phyloP scores from a whole-genome alignment of 148 eudicot genomes.

The Chenopodium berlandieri region DNA sequence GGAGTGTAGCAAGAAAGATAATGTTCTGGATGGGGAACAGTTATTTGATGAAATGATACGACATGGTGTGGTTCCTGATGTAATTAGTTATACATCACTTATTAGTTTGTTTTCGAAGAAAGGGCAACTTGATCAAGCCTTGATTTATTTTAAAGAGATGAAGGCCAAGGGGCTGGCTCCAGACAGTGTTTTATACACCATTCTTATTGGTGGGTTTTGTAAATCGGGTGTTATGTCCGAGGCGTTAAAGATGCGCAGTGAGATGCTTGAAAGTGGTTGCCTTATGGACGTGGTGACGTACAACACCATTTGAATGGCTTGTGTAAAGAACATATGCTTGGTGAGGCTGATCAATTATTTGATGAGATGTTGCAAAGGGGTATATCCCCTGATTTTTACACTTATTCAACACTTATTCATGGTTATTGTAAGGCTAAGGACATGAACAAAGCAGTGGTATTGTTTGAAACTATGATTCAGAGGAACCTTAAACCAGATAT shows the following conservation, averaged over 20 bases:
- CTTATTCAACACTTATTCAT: slow-evolving; percentile 63
- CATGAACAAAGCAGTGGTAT: slow-evolving; percentile 45
- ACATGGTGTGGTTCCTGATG: slow-evolving; percentile 52
- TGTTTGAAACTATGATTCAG: slow-evolving; percentile 61
- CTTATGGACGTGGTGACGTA: slow-evolving; percentile 75
- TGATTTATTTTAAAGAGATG: slow-evolving; percentile 51
- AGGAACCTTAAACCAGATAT: slow-evolving; percentile 71
- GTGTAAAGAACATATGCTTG: slow-evolving; percentile 59
- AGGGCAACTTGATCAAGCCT: slow-evolving; percentile 54
- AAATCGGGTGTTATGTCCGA: slow-evolving; percentile 45
- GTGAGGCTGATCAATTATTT: slow-evolving; percentile 58
- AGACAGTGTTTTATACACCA: slow-evolving; percentile 70
- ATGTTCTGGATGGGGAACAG: slow-evolving; percentile 42
- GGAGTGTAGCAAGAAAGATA: slow-evolving; percentile 49
- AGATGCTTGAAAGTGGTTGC: slow-evolving; percentile 73
- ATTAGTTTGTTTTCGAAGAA: slow-evolving; percentile 58
- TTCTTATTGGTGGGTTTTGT: slow-evolving; percentile 72
- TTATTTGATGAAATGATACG: slow-evolving; percentile 53
- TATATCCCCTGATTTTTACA: slow-evolving; percentile 59
- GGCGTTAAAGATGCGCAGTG: slow-evolving; percentile 70
- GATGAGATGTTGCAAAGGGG: slow-evolving; percentile 77
- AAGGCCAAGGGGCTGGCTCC: slow-evolving; percentile 57
- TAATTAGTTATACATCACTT: slow-evolving; percentile 64
- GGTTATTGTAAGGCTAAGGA: slow-evolving; percentile 62
- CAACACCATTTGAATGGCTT: slow-evolving; percentile 77